Evolutionary conservation across 169 alveolate species (phyloP), one percentile per base, ranked within the genome.

Genomic region (Cryptosporidium tyzzeri): DNA sequence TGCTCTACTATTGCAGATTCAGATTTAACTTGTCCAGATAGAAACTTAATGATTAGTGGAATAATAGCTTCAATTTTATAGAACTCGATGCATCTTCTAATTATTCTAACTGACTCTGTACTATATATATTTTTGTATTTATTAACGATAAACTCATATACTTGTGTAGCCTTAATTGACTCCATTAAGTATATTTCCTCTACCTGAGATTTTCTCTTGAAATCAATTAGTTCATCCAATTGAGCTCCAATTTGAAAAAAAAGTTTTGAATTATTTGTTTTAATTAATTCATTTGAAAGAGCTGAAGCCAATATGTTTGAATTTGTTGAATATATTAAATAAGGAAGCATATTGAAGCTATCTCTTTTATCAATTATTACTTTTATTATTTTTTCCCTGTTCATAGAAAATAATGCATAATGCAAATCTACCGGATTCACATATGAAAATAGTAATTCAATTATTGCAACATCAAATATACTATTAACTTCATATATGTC

Each of bases 1-100:
- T 71, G 70, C 4, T 71, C 48, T 44, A 33, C 31, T 44, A 80
- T 80, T 80, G 12, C 65, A 12, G 48, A 23, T n/a, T 80, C 89
- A 8, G 80, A 44, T n/a, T 39, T 80, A 3, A 70, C 70, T n/a
- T 80, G 69, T 0, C 89, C 89, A 18, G 80, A 65, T 39, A 80
- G 48, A 31, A 80, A 41, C n/a, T 62, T 26, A 45, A 80, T 18
- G 10, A 80, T 80, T 33, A 37, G 29, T 80, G 89, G 89, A 35
- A 80, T 62, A 23, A 80, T 80, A 12, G 89, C 18, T 1, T 80
- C 89, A 14, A 80, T 58, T 48, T 67, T 67, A 41, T 62, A 80
- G 50, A 45, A 41, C 62, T 41, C 74, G 9, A 80, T 29, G 50
- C 89, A 80, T 70, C 55, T 80, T 33, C 41, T 62, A 23, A 80